Evolutionary conservation across 2,329 filamentous ascomycete species (phyloP), one percentile per base, ranked within the genome.

Genomic region (Colletotrichum euphorbiae): DNA sequence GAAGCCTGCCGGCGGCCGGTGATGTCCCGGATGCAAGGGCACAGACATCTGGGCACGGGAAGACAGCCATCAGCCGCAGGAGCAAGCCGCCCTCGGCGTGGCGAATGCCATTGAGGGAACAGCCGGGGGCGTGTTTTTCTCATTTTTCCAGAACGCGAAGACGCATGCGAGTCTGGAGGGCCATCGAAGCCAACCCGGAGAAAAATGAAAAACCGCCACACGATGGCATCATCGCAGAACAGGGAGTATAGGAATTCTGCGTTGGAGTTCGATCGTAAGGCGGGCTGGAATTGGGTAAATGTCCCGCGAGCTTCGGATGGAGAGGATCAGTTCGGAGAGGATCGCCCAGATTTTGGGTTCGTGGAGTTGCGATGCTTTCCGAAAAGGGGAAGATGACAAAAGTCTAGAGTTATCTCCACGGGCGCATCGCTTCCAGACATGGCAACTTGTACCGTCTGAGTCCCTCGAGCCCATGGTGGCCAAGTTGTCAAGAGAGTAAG

Each of bases 241-340:
- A 12, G 13, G 3, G 15, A 28, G 12, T 3, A n/a, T 6, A 31
- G 21, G 13, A 28, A 7, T 28, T 33, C 45, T n/a, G 46, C 46
- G 21, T 13, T 7, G 8, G 24, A 21, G 13, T 13, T 15, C 8
- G 3, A 21, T 48, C 55, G 42, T 36, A 21, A 58, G 55, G 42
- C 17, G 28, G 0, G 31, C 40, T 58, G 31, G 9, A 46, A 58
- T 19, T n/a, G 42, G 55, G 13, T n/a, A 36, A 36, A 21, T 19
- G 42, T 17, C 28, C 42, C n/a, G 42, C 42, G 28, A 58, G 24
- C 55, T 58, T 58, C 42, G 55, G 55, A 58, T 36, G 42, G 36
- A 28, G 42, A 5, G 17, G 43, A 36, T 36, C 24, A 48, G 13
- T 24, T 15, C 3, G 48, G n/a, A 28, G 48, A 52, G 42, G 55